These are phyloP conservation scores for Luzula sylvatica DNA, from an alignment of 176 grass and related monocot species.

Conservation along the genomic window DNA sequence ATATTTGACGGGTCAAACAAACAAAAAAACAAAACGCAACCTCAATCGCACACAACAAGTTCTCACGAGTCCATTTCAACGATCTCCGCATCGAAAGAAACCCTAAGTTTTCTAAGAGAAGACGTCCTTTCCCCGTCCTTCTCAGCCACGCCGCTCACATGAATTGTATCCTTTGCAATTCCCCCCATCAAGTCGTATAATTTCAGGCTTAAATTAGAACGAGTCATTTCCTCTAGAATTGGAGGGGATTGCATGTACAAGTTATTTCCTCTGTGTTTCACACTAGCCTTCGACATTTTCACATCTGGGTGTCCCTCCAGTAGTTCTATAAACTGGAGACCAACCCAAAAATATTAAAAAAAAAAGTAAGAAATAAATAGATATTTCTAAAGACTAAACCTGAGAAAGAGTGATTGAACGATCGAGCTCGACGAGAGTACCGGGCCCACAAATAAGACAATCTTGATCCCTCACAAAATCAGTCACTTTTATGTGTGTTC, in stretches of 20 bases:
- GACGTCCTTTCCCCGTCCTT: slow-evolving; percentile 72
- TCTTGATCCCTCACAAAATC: slow-evolving; percentile 83
- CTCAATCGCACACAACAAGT: slow-evolving; percentile 21
- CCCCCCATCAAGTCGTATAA: slow-evolving; percentile 62
- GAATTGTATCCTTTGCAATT: slow-evolving; percentile 37
- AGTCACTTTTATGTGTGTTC: slow-evolving; percentile 89
- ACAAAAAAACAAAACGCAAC: slow-evolving; percentile 12
- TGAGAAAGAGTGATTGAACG: slow-evolving; percentile 52
- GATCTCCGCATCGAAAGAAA: slow-evolving; percentile 41
- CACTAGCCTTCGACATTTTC: slow-evolving; percentile 61
- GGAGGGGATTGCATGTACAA: slow-evolving; percentile 91
- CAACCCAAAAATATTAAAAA: not conserved
- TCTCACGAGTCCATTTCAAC: slow-evolving; percentile 52
- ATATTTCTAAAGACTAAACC: no score
- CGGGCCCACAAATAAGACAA: slow-evolving; percentile 87
- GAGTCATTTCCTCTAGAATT: slow-evolving; percentile 77
- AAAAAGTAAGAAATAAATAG: slow-evolving; percentile 1
- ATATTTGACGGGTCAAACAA: not conserved
- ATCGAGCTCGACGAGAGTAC: slow-evolving; percentile 62
- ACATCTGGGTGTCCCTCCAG: slow-evolving; percentile 54
- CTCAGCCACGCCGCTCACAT: slow-evolving; percentile 47
- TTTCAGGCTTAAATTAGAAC: slow-evolving; percentile 39
- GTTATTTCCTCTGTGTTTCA: slow-evolving; percentile 59
- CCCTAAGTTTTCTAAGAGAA: slow-evolving; percentile 54
- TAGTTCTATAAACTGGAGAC: slow-evolving; percentile 69